Evolutionary conservation across 2,329 filamentous ascomycete genomes (phyloP), one percentile per base, ranked within the genome.

Genomic region (Clarireedia hainanense): DNA sequence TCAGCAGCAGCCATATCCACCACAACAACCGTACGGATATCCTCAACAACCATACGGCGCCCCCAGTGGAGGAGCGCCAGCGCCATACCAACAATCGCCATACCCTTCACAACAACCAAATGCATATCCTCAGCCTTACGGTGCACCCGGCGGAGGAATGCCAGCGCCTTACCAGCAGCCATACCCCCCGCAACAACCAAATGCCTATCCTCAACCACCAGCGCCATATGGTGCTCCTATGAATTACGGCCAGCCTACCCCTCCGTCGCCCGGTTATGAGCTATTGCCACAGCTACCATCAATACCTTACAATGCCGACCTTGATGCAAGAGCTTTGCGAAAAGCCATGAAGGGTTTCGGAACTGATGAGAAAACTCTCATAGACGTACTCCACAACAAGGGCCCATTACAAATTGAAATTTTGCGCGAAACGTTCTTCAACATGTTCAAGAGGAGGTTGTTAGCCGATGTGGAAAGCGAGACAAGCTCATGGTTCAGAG

Each of bases 311-410:
- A 84, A 95, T 61, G 85, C 83, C 48, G 77, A 74, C 3, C 73
- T 76, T 12, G 84, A 94, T 63, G 87, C 89, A 0, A 81, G 90
- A 56, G 80, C 77, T 4, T 75, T 95, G 23, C 83, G 89, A 52
- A 80, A 80, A 63, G 89, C 92, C 2, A 96, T 96, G 90, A 96
- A 95, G 71, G 91, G 91, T 0, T 89, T 96, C 60, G 92, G 91
- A 36, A 96, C 91, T 0, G 84, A 97, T 65, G 91, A 96, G 70
- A 86, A 84, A 65, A 71, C 80, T 0, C 74, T 97, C 15, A 91
- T 95, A 60, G 74, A 76, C 2, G 74, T 85, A 3, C 75, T 97
- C 7, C 74, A 86, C 2, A 80, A 78, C 62, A 85, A 91, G 60
- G 89, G 95, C 61, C 87, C 91, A 1, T 75, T 91, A 4, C 88